Base-by-base conservation (phyloP, 2,329 filamentous ascomycete genomes). In the Phaeophleospora eucalypticola region DNA sequence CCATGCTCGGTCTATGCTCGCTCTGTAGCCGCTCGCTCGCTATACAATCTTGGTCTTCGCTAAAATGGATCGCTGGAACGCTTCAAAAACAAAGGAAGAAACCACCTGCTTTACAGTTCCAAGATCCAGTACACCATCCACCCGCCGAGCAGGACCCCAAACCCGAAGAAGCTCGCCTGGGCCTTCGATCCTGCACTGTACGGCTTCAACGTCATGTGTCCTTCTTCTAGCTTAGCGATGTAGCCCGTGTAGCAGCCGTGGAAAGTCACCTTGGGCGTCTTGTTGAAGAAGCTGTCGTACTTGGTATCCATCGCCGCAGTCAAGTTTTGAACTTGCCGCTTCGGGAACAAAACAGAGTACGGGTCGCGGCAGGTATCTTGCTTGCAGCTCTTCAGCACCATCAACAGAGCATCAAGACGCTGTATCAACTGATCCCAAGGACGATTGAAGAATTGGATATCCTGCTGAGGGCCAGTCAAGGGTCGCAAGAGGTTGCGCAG, bases 201-300 rank as follows among this genome's bases (percentile, higher is more conserved):
- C 36, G 29, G 35, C 6, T 46, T 46, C 21, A 41, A 6, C 18
- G 29, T 32, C 32, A n/a, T 14, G 19, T 74, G 72, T 0, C 79
- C 79, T 57, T 83, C 78, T 12, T 29, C 24, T 2, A 74, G 71
- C 21, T 71, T 68, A 0, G 76, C 32, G 32, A 82, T 68, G 51
- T 82, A 80, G 2, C 80, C 81, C 15, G 66, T 41, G 52, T 75
- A 73, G 56, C 80, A 83, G 10, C 69, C 68, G 2, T 67, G 66
- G 50, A 75, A 83, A 1, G 64, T 58, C 0, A 83, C 75, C 37
- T 71, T 72, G 3, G 67, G 68, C 64, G 76, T 51, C 33, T 53
- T 34, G 24, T 57, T 49, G 32, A 59, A 61, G 40, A 58, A 61
- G 2, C 18, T 19, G 46, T 61, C 58, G 27, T 50, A 60, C 15